A percentile compares a stretch with the other conserved stretches of the same genome.
These are phyloP conservation scores for Mucor piriformis DNA, from an alignment of 371 early-diverging fungal genomes.

Conservation along the genomic window DNA sequence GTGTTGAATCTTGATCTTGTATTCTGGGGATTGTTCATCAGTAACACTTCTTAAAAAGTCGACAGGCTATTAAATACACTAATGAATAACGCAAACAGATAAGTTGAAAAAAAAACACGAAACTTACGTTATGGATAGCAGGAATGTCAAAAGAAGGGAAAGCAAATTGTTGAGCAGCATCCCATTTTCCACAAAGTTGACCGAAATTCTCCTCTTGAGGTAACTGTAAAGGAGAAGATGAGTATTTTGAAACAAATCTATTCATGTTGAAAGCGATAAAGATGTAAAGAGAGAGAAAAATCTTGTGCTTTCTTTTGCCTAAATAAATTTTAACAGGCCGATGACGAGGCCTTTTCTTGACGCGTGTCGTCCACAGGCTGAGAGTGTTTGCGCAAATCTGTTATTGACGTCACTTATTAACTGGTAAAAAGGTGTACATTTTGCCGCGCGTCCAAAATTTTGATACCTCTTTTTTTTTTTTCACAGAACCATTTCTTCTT, in stretches of 20 bases:
- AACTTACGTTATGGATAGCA: slow-evolving; percentile 67
- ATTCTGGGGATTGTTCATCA: slow-evolving; percentile 62
- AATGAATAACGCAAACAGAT: not conserved
- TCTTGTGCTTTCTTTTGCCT: not conserved
- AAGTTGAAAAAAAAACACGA: not conserved
- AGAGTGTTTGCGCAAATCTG: not conserved
- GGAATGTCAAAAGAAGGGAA: slow-evolving; percentile 78
- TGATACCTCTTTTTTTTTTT: not conserved
- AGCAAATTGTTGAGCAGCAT: slow-evolving; percentile 68
- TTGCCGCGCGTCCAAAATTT: slow-evolving; percentile 16
- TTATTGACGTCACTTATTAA: slow-evolving; percentile 4
- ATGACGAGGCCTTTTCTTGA: slow-evolving; percentile 18
- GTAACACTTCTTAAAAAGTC: slow-evolving; percentile 66
- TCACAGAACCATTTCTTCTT: not conserved
- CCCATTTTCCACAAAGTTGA: slow-evolving; percentile 54
- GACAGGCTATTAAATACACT: slow-evolving; percentile 52
- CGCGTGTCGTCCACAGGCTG: slow-evolving; percentile 3
- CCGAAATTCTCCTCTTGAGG: slow-evolving; percentile 38
- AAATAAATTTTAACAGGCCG: not conserved
- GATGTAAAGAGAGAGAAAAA: slow-evolving; percentile 4
- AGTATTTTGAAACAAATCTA: slow-evolving; percentile 59
- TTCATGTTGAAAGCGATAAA: slow-evolving; percentile 43
- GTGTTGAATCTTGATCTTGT: slow-evolving; percentile 87
- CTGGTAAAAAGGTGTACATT: not conserved
- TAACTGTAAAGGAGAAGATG: slow-evolving; percentile 44